Conservation (phyloP, 257 asterid species). For the Ophiorrhiza pumila region DNA sequence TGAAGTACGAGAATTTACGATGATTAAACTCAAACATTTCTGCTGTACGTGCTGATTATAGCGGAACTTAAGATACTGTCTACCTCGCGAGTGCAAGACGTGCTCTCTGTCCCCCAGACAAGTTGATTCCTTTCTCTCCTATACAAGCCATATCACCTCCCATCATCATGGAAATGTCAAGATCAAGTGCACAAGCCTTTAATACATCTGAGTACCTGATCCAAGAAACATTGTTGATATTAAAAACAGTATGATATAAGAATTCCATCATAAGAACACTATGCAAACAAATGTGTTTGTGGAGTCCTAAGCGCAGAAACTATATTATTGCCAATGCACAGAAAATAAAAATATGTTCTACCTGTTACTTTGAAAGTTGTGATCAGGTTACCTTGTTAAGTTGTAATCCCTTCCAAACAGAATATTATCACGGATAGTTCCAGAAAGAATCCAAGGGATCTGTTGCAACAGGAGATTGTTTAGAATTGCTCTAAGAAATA, state of each 20-base stretch:
- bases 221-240: background rate
- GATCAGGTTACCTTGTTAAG: slow-evolving; percentile 52
- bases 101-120: slow-evolving; percentile 93
- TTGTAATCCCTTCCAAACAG: slow-evolving; percentile 73
- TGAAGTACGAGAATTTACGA: slow-evolving; percentile 17
- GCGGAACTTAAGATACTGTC: background rate
- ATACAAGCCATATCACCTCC: slow-evolving; percentile 87
- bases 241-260: background rate
- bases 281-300: background rate
- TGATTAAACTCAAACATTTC: background rate
- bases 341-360: background rate
- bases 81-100: slow-evolving; percentile 96
- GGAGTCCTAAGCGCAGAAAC: background rate
- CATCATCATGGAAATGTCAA: slow-evolving; percentile 75
- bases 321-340: background rate
- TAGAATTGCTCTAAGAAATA: slow-evolving; percentile 12
- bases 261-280: background rate
- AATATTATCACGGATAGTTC: slow-evolving; percentile 89
- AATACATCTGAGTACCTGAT: slow-evolving; percentile 70
- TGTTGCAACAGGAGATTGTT: slow-evolving; percentile 27
- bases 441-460: slow-evolving; percentile 96
- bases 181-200: slow-evolving; percentile 61
- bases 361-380: background rate
- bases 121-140: slow-evolving; percentile 87
- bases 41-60: background rate